Evolutionary conservation across 2,329 filamentous ascomycete genomes (phyloP), one percentile per base, ranked within the genome.

Genomic region (Knufia petricola): DNA sequence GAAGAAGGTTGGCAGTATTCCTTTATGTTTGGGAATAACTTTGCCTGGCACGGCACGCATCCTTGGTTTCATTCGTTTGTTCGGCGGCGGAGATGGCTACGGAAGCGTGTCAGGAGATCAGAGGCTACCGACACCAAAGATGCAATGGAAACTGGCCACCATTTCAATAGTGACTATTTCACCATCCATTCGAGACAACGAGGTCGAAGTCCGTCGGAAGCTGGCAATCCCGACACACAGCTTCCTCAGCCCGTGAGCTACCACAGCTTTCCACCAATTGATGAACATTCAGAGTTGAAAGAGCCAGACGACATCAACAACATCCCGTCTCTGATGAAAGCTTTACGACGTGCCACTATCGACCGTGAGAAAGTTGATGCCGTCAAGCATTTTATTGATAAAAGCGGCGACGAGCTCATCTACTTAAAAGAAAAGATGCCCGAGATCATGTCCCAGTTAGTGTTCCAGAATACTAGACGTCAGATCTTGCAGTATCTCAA

Each of bases 1-100:
- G 84, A 90, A 53, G 85, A 90, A 54, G 92, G 92, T 2, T 98
- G 92, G 92, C 84, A 94, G 63, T 98, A 98, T 66, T 92, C 87
- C 13, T 88, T 95, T 63, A 83, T 85, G 56, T 98, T 96, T 62
- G 72, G 73, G 55, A 79, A 76, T 52, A 72, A 69, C 36, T 87
- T 85, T 56, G 79, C 81, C 2, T 98, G 92, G 92, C 92, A 98
- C 65, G 82, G 83, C 2, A 85, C 85, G 15, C 80, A 84, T 62
- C 84, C 80, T 21, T 96, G 90, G 89, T 95, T 87, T 66, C 90
- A 89, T 64, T 94, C 87, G 1, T 98, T 90, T 62, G 92, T 95
- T n/a, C 77, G 92, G 30, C 75, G 92, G 57, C 77, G 92, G 53
- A 80, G 87, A 19, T 98, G 92, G 92, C 79, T 90, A 48, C 76